Percentiles rank a stretch among this genome's conserved stretches.
These are phyloP conservation scores for Candida anutae DNA, from an alignment of 1,139 yeast species.

Conservation along the genomic window DNA sequence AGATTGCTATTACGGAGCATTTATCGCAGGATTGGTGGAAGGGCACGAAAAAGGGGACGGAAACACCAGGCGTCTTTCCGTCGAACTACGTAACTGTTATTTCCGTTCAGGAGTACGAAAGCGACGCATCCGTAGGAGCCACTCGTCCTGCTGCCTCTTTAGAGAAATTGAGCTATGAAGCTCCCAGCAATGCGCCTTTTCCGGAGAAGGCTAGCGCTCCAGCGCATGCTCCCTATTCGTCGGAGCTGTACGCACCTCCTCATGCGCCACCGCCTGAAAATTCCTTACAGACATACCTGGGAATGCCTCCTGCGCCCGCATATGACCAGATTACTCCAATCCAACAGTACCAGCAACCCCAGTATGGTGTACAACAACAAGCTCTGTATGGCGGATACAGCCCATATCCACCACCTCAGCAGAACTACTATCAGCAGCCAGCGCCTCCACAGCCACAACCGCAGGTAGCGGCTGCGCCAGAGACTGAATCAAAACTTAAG, in stretches of 20 bases:
- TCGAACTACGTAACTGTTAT: constrained; percentile 66
- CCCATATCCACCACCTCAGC: constrained; percentile 43
- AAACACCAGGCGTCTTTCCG: constrained; percentile 77
- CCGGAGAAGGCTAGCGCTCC: too few relatives aligned
- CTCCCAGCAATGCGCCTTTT: constrained; percentile 3
- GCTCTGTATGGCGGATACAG: constrained; percentile 38
- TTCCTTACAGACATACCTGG: too few relatives aligned
- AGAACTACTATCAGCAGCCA: constrained; percentile 32
- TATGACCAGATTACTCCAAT: too few relatives aligned
- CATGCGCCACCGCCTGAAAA: constrained; percentile 5
- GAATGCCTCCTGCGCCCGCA: constrained; percentile 11
- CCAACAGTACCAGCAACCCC: constrained; percentile 12
- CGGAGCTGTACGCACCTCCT: constrained; percentile 3
- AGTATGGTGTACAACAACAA: too few relatives aligned
- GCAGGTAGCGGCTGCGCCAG: constrained; percentile 8
- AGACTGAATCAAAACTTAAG: constrained; percentile 33
- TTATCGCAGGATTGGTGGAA: constrained; percentile 89
- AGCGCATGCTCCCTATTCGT: neutral
- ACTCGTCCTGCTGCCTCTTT: constrained; percentile 6
- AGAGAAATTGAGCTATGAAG: constrained; percentile 11
- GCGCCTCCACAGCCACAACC: constrained; percentile 21
- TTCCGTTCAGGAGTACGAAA: constrained; percentile 26
- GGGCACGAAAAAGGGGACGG: constrained; percentile 45
- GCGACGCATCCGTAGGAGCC: constrained; percentile 5
- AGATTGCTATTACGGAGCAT: constrained; percentile 61